phyloP scores from a whole-genome alignment of 208 protist genomes.

The Wallacemonas sp. region DNA sequence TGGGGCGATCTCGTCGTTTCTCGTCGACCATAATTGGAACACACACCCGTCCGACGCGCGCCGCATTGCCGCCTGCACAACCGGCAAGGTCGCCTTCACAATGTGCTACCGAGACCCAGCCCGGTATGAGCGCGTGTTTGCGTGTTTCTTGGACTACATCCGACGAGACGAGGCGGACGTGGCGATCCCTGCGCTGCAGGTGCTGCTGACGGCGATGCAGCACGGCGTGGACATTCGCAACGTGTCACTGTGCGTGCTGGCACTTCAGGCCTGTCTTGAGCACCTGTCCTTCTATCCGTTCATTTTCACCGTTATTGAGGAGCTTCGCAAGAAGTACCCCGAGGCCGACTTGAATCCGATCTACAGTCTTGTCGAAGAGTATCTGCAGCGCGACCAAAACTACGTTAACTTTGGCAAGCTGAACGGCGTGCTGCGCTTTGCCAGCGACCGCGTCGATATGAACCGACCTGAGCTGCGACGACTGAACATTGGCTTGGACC shows the following conservation, averaged over 20 bases:
- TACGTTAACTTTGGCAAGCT: conserved; percentile 73
- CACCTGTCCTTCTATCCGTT: conserved; percentile 42
- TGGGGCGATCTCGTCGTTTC: conserved; percentile 45
- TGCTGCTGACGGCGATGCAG: conserved; percentile 24
- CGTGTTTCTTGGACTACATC: conserved; percentile 36
- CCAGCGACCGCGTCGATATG: conserved; percentile 30
- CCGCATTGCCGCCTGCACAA: conserved; percentile 35
- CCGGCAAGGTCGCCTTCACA: conserved; percentile 27
- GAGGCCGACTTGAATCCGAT: conserved; percentile 40
- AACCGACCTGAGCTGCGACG: conserved; percentile 30
- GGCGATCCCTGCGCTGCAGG: conserved; percentile 19
- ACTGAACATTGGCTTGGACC: conserved; percentile 49
- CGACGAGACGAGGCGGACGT: conserved; percentile 31
- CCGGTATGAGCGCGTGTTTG: conserved; percentile 19
- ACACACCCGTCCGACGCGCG: conserved; percentile 34
- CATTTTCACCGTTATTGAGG: conserved; percentile 60
- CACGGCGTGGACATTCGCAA: conserved; percentile 20
- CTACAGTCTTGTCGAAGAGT: conserved; percentile 55
- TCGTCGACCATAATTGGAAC: conserved; percentile 54
- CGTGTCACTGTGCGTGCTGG: conserved; percentile 21
- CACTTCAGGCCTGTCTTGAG: conserved; percentile 39
- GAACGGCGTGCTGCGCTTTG: conserved; percentile 69
- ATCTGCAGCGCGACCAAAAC: conserved; percentile 46
- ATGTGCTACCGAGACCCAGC: conserved; percentile 30
- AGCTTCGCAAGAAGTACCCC: conserved; percentile 50